Evolutionary conservation across 2,329 filamentous ascomycete species (phyloP).

Genomic region (Aspergillus arachidicola): DNA sequence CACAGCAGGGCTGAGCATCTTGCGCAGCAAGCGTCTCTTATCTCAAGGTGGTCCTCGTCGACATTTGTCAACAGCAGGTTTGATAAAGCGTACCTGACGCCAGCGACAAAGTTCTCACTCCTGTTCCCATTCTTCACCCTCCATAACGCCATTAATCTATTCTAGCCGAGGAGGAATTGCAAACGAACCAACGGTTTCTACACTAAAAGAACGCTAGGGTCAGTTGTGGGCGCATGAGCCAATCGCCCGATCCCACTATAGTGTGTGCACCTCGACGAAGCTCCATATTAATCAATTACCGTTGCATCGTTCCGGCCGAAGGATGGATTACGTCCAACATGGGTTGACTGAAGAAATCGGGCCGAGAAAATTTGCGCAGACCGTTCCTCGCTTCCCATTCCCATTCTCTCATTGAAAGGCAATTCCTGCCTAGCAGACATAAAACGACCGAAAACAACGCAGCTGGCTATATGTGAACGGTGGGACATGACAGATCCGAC

Average conservation of each 20-base stretch:
- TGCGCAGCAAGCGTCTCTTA: neutral
- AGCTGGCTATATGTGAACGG: neutral
- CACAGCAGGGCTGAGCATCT: slow-evolving; percentile 15
- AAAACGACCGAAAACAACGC: neutral
- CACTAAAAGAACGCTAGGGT: neutral
- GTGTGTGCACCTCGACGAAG: neutral
- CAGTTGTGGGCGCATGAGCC: neutral
- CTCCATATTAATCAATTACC: neutral
- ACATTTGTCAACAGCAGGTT: slow-evolving; percentile 6
- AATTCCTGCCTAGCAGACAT: neutral
- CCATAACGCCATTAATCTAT: neutral
- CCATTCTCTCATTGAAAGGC: neutral
- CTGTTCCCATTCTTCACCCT: neutral
- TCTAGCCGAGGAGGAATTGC: neutral
- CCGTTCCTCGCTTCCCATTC: no score
- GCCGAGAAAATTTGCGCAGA: neutral
- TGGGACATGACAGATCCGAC: neutral
- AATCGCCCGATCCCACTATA: neutral
- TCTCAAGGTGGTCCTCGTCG: neutral
- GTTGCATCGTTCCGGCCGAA: neutral
- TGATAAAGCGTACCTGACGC: neutral
- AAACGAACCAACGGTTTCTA: neutral
- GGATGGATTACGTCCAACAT: neutral
- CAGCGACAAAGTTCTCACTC: neutral
- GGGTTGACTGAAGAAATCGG: neutral